Conservation (phyloP, 2,329 filamentous ascomycete species). For the Talaromyces verruculosus region DNA sequence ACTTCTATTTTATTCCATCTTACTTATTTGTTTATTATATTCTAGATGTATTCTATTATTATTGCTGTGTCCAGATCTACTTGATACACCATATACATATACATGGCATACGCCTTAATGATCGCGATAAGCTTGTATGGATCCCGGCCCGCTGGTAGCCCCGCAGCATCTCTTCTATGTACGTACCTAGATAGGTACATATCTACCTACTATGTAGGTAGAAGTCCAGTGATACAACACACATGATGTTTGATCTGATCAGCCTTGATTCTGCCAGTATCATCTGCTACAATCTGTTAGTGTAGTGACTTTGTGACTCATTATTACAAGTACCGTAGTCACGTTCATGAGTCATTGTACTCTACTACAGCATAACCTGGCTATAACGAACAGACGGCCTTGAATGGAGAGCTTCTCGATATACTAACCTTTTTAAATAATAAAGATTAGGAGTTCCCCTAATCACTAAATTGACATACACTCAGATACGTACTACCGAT, state of each 20-base stretch:
- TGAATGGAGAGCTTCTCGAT: no score
- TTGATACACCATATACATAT: no score
- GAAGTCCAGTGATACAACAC: neutral
- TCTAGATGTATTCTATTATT: neutral
- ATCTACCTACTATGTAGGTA: no score
- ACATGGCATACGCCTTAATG: neutral
- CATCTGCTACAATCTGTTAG: neutral
- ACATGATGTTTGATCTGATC: neutral
- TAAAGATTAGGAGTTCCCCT: no score
- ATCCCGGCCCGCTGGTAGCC: conserved; percentile 2
- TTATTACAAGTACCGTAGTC: neutral
- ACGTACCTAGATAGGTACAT: no score
- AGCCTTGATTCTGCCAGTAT: neutral
- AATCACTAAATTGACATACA: no score
- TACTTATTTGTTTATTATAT: neutral
- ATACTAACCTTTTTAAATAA: no score
- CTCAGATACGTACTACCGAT: no score
- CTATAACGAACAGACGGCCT: neutral
- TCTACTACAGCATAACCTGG: no score
- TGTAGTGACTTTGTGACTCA: neutral
- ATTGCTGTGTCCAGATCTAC: no score
- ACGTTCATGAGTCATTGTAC: neutral
- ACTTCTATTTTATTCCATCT: neutral
- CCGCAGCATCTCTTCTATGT: neutral
- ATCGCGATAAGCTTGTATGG: conserved; percentile 1